Evolutionary conservation across 331 rosid species (phyloP).

Genomic region (Prunus yedoensis): DNA sequence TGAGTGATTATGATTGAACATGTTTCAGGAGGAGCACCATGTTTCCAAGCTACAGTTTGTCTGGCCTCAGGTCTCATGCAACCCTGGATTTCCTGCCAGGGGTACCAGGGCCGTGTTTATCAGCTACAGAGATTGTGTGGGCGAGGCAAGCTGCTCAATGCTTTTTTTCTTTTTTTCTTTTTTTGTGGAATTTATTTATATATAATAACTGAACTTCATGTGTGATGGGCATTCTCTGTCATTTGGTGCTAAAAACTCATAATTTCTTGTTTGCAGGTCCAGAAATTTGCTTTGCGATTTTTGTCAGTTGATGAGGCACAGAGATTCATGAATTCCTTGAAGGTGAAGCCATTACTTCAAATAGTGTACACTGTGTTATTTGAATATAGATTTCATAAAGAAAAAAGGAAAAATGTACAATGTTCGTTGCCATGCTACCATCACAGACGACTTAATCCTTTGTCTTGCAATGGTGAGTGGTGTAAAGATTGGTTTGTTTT

Average conservation of each 20-base stretch:
- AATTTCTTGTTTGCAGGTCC: constrained; percentile 45
- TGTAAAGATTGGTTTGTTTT: constrained; percentile 24
- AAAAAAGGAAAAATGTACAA: background rate
- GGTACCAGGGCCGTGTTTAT: constrained; percentile 65
- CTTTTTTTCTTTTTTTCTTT: background rate
- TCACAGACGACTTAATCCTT: constrained; percentile 5
- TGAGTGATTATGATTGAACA: background rate
- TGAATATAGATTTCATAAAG: constrained; percentile 4
- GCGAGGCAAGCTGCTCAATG: constrained; percentile 47
- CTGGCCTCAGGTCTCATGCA: constrained; percentile 87
- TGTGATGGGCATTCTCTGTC: background rate
- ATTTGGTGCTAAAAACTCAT: background rate
- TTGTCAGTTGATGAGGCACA: constrained; percentile 57
- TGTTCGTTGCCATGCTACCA: constrained; percentile 2
- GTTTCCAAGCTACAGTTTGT: constrained; percentile 71
- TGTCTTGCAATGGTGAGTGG: constrained; percentile 1
- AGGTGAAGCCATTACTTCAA: constrained; percentile 40
- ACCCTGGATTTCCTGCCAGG: constrained; percentile 68
- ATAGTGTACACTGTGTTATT: constrained; percentile 3
- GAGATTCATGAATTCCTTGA: constrained; percentile 50
- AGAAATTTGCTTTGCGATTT: constrained; percentile 81
- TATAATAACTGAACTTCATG: background rate
- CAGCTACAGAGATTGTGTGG: constrained; percentile 56
- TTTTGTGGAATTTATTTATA: background rate
- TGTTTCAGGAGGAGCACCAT: constrained; percentile 76